Conservation (phyloP, 345 rosid genomes). For the Gossypium sturtianum region DNA sequence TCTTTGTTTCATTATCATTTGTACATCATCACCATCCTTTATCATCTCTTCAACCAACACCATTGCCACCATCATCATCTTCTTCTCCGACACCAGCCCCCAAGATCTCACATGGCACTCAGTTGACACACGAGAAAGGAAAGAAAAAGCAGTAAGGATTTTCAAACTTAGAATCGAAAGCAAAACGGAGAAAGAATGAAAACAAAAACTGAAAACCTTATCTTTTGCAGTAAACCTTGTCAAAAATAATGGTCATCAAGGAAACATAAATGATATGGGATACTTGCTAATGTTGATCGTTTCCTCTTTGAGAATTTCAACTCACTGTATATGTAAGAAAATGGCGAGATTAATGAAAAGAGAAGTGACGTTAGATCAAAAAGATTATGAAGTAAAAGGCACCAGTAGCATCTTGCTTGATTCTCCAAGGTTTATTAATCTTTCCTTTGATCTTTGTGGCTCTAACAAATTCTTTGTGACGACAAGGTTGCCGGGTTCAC, state of each 20-base stretch:
- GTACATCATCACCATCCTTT: no score
- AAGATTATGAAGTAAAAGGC: conserved; percentile 1
- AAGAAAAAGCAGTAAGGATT: no score
- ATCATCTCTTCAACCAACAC: no score
- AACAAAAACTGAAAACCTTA: conserved; percentile 20
- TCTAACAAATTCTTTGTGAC: conserved; percentile 42
- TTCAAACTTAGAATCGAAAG: no score
- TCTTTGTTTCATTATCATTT: no score
- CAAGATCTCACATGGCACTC: no score
- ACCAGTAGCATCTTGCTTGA: conserved; percentile 17
- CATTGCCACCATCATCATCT: no score
- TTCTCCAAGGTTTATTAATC: conserved; percentile 31
- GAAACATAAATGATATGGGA: neutral
- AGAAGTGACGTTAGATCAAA: neutral
- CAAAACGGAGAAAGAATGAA: no score
- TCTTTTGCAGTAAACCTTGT: conserved; percentile 39
- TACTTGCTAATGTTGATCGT: conserved; percentile 63
- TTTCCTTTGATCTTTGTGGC: conserved; percentile 23
- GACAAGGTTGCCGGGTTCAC: conserved; percentile 36
- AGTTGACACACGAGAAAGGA: no score
- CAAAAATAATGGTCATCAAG: conserved; percentile 1
- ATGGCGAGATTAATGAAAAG: conserved; percentile 10
- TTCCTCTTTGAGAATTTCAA: conserved; percentile 75
- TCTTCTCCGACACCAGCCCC: no score
- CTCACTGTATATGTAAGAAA: conserved; percentile 57